Base-by-base conservation (phyloP, 352 stramenopile genomes). In the Phytophthora pini region DNA sequence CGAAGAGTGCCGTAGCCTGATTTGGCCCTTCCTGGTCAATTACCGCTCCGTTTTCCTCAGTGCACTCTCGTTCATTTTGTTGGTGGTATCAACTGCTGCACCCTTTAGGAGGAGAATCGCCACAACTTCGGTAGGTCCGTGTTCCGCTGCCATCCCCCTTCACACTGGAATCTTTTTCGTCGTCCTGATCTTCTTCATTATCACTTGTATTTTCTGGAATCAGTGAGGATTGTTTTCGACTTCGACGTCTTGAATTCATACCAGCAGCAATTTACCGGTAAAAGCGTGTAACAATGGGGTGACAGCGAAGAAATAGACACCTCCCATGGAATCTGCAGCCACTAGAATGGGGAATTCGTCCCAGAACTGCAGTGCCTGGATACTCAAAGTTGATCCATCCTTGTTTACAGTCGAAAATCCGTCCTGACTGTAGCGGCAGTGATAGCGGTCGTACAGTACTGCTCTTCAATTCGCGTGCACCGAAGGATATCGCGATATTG, bases 271-370 rank as follows among this genome's bases (percentile, higher is more conserved):
- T 24, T 81, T 72, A 0, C 82, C 84, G 0, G 80, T 79, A 38
- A 76, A 72, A 9, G 65, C 76, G 9, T 84, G 56, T 5, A 76
- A 48, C 0, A 86, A 69, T 17, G 77, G 70, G 56, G 70, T 85
- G 4, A 74, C 76, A 1, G 82, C 72, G 20, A 87, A 91, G 34
- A 91, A 84, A 48, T 88, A 86, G 5, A 91, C 64, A 2, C 61
- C 61, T 5, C 84, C 88, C n/a, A 72, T 58, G 0, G 65, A 63
- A 36, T 94, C 84, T 0, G 74, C 72, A 10, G 53, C 81, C 3
- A 92, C 24, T 5, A 95, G 44, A 17, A 94, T 56, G 2, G 84
- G 82, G 53, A 89, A 93, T 6, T 90, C 77, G 13, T 90, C 80
- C 74, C 77, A 88, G 53, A 94, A 95, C 27, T 79, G 54, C 8